Conservation (phyloP, 352 stramenopile genomes). For the Phytophthora megakarya region DNA sequence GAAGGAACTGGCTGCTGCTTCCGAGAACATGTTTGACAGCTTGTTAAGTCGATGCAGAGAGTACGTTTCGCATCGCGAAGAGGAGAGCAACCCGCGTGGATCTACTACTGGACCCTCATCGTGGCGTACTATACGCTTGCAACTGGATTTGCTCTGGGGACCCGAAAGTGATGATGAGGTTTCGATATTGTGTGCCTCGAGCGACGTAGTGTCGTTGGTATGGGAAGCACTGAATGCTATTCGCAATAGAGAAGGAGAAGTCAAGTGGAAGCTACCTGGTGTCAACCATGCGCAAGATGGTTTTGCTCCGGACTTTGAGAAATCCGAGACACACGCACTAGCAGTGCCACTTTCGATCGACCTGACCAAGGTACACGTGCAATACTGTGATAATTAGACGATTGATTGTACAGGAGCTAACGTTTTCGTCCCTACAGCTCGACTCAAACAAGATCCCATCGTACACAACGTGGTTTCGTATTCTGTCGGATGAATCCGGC, state of each 20-base stretch:
- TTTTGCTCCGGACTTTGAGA: conserved; percentile 39
- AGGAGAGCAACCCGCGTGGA: conserved; percentile 63
- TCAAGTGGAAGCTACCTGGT: conserved; percentile 59
- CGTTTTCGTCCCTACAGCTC: conserved; percentile 34
- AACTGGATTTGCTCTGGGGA: conserved; percentile 69
- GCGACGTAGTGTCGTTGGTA: conserved; percentile 58
- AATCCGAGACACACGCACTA: conserved; percentile 51
- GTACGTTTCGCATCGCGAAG: conserved; percentile 68
- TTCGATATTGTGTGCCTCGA: conserved; percentile 57
- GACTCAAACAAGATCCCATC: conserved; percentile 62
- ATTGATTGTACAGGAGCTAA: neutral
- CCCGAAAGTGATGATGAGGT: conserved; percentile 64
- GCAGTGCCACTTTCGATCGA: conserved; percentile 53
- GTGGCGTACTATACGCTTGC: conserved; percentile 75
- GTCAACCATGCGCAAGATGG: conserved; percentile 62
- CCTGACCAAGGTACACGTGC: conserved; percentile 41
- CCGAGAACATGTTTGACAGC: conserved; percentile 70
- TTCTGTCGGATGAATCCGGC: conserved; percentile 77
- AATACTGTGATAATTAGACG: neutral
- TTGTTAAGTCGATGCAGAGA: conserved; percentile 73
- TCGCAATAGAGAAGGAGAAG: conserved; percentile 29
- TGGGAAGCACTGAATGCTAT: conserved; percentile 68
- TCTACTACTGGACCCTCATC: conserved; percentile 45
- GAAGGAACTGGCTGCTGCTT: conserved; percentile 42
- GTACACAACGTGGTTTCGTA: conserved; percentile 73